phyloP scores from a whole-genome alignment of 2,329 filamentous ascomycete genomes.

The Verticillium zaregamsianum region DNA sequence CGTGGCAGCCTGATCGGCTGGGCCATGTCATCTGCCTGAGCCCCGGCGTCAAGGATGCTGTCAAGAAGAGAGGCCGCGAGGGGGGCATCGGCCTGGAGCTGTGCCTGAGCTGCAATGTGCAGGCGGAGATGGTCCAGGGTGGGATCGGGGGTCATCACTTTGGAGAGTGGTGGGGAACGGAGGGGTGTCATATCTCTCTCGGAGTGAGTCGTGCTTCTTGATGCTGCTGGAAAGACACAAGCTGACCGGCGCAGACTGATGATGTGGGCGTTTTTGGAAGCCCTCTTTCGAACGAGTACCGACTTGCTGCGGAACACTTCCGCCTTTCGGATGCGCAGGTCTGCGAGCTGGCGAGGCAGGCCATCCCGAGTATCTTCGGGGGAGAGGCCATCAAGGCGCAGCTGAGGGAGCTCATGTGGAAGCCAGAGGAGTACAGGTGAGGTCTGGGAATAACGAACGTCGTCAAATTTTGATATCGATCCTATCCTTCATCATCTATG shows the following conservation, averaged over 20 bases:
- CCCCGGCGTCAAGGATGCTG: constrained; percentile 43
- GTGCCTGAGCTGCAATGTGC: constrained; percentile 78
- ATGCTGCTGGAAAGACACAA: not conserved
- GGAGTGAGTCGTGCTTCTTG: constrained; percentile 50
- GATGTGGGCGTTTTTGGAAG: constrained; percentile 81
- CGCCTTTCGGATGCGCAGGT: constrained; percentile 42
- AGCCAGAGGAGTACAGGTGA: not conserved
- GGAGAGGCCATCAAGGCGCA: constrained; percentile 56
- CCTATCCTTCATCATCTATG: not conserved
- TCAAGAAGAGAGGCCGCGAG: constrained; percentile 25
- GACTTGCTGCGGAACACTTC: constrained; percentile 69
- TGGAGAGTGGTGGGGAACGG: constrained; percentile 61
- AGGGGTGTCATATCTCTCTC: constrained; percentile 58
- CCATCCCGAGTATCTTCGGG: constrained; percentile 64
- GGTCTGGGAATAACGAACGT: not conserved
- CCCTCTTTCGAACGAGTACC: constrained; percentile 71
- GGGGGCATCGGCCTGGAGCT: constrained; percentile 65
- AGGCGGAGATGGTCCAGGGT: constrained; percentile 66
- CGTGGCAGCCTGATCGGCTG: constrained; percentile 62
- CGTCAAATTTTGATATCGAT: not conserved
- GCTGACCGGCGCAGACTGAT: constrained; percentile 56
- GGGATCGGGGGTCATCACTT: constrained; percentile 71
- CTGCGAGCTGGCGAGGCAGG: constrained; percentile 53
- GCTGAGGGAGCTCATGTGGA: constrained; percentile 48
- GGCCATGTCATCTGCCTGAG: constrained; percentile 78